Conservation (phyloP, 345 rosid species). For the Gossypium herbaceum region DNA sequence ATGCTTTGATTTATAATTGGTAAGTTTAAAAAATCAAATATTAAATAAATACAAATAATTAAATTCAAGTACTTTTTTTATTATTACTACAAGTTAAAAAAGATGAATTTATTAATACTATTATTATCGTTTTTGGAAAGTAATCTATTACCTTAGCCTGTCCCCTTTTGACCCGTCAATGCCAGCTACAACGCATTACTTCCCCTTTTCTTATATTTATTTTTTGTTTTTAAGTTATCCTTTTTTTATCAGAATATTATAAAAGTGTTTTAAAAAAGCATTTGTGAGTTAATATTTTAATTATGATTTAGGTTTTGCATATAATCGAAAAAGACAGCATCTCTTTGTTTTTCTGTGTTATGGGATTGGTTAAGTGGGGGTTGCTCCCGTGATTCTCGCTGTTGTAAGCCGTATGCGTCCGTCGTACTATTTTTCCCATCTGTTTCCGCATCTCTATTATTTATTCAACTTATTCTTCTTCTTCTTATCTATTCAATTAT, state of each 20-base stretch:
- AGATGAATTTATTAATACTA: too few relatives aligned
- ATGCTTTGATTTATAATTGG: too few relatives aligned
- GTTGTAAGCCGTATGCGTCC: conserved; percentile 30
- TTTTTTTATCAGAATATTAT: neutral
- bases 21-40: too few relatives aligned
- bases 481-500: too few relatives aligned
- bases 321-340: conserved; percentile 26
- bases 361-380: neutral
- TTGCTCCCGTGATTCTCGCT: conserved; percentile 31
- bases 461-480: too few relatives aligned
- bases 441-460: neutral
- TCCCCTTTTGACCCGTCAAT: conserved; percentile 28
- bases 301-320: neutral
- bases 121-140: neutral
- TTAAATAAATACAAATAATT: too few relatives aligned
- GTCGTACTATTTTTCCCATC: conserved; percentile 14
- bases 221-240: neutral
- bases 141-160: neutral
- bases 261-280: neutral
- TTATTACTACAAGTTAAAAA: too few relatives aligned
- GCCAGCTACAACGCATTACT: conserved; percentile 45
- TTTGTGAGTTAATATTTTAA: neutral
- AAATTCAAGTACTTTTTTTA: too few relatives aligned
- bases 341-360: conserved; percentile 2
- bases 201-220: neutral